Evolutionary conservation across 768 basidiomycete species (phyloP), one percentile per base, ranked within the genome.

Genomic region (Podaxis rugospora): DNA sequence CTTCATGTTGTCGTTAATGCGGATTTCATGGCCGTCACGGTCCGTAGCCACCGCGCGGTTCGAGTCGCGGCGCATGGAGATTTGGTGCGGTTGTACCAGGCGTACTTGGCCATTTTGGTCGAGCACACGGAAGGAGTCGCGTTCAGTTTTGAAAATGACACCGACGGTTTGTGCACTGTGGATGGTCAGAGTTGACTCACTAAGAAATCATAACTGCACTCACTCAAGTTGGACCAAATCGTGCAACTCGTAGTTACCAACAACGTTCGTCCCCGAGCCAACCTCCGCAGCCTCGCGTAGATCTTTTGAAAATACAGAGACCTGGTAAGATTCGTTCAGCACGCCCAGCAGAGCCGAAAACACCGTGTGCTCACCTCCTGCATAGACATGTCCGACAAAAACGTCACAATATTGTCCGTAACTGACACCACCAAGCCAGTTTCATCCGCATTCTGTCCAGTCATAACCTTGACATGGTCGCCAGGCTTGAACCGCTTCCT

Each of bases 401-500:
- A 95, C 1, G 96, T 98, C 14, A 98, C 92, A 25, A 94, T 86
- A 55, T 95, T 93, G 67, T 93, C 92, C 3, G 89, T 80, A 18
- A 95, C 89, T 21, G 93, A 89, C 23, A 98, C 90, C 39, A 99
- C 96, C 67, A 98, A 81, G 77, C 97, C 97, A 2, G 95, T 95
- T 73, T 97, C 95, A 68, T 97, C 93, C 6, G 86, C 84, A 69
- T 98, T 97, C 73, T 94, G 88, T 23, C 97, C 97, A 14, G 88
- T 82, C 88, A 98, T 94, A 60, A 98, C 96, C 76, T 98, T 98
- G 74, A 99, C 94, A 68, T 99, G 97, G 74, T 98, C 96, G 69
- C 97, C 97, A 58, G 94, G 83, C 71, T 93, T 95, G 81, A 99
- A 98, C 47, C 89, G 81, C 76, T 99, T 99, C 67, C 95, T 81